Evolutionary conservation across 352 stramenopile genomes (phyloP).

Genomic region (Phytophthora quininea): DNA sequence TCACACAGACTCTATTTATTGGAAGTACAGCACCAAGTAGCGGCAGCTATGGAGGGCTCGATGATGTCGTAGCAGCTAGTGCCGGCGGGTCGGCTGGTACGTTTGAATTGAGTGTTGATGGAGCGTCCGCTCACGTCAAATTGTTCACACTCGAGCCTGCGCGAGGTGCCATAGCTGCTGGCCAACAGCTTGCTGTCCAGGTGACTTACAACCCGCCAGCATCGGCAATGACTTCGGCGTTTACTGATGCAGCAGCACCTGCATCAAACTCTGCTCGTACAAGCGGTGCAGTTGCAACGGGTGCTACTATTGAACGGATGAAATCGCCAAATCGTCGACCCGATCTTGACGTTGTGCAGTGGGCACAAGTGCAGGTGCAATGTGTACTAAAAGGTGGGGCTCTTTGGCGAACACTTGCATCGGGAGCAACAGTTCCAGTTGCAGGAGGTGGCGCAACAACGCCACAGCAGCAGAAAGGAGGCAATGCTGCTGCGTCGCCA

Average conservation of each 20-base stretch:
- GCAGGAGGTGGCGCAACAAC: no score
- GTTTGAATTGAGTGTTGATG: constrained; percentile 73
- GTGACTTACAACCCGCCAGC: constrained; percentile 55
- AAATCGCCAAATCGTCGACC: constrained; percentile 18
- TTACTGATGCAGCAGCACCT: constrained; percentile 2
- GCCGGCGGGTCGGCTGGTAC: constrained; percentile 26
- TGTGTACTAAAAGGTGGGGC: constrained; percentile 50
- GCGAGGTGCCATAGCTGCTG: constrained; percentile 61
- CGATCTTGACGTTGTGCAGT: constrained; percentile 42
- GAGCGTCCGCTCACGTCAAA: constrained; percentile 55
- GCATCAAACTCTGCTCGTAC: constrained; percentile 8
- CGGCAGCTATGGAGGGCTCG: constrained; percentile 25
- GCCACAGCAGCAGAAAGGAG: constrained; percentile 20
- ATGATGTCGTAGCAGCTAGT: constrained; percentile 15
- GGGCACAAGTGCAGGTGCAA: constrained; percentile 46
- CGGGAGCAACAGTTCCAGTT: no score
- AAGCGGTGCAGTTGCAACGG: background rate
- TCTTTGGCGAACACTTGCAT: constrained; percentile 37
- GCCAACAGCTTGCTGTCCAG: constrained; percentile 59
- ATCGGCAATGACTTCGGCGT: background rate
- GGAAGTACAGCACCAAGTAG: constrained; percentile 47
- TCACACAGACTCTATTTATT: constrained; percentile 44
- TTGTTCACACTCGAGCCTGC: constrained; percentile 73
- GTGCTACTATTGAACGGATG: background rate
- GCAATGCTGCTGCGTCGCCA: constrained; percentile 10